phyloP scores from a whole-genome alignment of 495 filamentous ascomycete species.

The Penicillium robsamsonii region DNA sequence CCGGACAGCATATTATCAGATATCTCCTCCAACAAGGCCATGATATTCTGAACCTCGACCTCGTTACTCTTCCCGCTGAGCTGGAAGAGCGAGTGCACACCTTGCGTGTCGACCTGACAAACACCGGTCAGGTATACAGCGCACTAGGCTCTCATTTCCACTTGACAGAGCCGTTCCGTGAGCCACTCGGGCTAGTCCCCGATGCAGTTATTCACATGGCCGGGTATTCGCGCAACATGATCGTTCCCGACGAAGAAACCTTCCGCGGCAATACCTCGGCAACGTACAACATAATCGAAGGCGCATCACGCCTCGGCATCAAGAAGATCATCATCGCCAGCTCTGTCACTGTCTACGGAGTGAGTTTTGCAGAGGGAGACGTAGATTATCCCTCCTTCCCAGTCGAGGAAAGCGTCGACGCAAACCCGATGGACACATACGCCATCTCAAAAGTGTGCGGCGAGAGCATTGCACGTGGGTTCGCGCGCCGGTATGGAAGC shows the following conservation, averaged over 20 bases:
- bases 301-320: constrained; percentile 56
- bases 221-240: constrained; percentile 58
- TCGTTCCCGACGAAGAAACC: constrained; percentile 59
- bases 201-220: constrained; percentile 64
- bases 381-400: constrained; percentile 56
- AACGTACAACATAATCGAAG: constrained; percentile 62
- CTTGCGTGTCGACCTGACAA: constrained; percentile 56
- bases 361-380: constrained; percentile 57
- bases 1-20: constrained; percentile 55
- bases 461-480: constrained; percentile 54
- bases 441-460: constrained; percentile 59
- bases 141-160: constrained; percentile 57
- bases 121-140: constrained; percentile 58
- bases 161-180: constrained; percentile 46
- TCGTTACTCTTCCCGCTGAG: constrained; percentile 40
- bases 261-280: constrained; percentile 53
- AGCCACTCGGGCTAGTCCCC: constrained; percentile 39
- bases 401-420: constrained; percentile 53
- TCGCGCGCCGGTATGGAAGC: constrained; percentile 50
- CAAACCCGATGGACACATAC: constrained; percentile 56
- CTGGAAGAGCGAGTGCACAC: constrained; percentile 51
- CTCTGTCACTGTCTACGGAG: constrained; percentile 58
- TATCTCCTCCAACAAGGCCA: constrained; percentile 53
- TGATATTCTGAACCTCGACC: constrained; percentile 57
- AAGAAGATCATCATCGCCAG: constrained; percentile 60